A percentile compares a stretch with the other conserved stretches of the same genome.
phyloP scores from a whole-genome alignment of 768 basidiomycete species.

The Rubroboletus satanas region DNA sequence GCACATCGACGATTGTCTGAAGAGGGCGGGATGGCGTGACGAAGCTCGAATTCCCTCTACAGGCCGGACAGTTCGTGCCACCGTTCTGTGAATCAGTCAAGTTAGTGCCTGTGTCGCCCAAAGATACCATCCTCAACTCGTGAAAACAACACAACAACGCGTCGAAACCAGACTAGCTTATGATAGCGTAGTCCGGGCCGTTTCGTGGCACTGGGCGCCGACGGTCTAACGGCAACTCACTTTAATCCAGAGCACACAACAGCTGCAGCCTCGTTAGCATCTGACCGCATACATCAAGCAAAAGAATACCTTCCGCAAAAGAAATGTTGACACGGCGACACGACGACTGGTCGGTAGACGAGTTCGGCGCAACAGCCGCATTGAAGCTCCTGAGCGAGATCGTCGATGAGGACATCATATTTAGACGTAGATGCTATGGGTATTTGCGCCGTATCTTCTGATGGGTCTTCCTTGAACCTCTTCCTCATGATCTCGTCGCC shows the following conservation, averaged over 20 bases:
- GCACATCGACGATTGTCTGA: conserved; percentile 66
- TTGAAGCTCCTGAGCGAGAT: conserved; percentile 70
- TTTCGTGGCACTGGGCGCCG: conserved; percentile 1
- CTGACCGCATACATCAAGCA: not conserved
- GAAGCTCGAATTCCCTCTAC: conserved; percentile 63
- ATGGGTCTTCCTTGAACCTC: conserved; percentile 51
- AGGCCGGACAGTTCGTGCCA: conserved; percentile 80
- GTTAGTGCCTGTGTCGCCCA: conserved; percentile 6
- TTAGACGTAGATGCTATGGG: conserved; percentile 20
- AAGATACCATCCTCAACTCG: not conserved
- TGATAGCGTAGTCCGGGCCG: not conserved
- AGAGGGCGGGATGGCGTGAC: conserved; percentile 72
- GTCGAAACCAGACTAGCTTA: not conserved
- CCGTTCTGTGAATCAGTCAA: conserved; percentile 55
- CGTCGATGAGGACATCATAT: conserved; percentile 45
- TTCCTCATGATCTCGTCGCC: conserved; percentile 51
- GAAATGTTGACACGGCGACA: conserved; percentile 85
- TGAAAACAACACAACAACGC: not conserved
- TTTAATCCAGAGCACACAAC: conserved; percentile 78
- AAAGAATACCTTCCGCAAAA: conserved; percentile 77
- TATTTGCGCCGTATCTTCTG: conserved; percentile 16
- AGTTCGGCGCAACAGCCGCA: conserved; percentile 85
- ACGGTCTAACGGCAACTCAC: conserved; percentile 46
- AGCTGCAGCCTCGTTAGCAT: conserved; percentile 57
- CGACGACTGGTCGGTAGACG: conserved; percentile 77